Evolutionary conservation across 305 asterid species (phyloP).

Genomic region (Rubia tinctorum): DNA sequence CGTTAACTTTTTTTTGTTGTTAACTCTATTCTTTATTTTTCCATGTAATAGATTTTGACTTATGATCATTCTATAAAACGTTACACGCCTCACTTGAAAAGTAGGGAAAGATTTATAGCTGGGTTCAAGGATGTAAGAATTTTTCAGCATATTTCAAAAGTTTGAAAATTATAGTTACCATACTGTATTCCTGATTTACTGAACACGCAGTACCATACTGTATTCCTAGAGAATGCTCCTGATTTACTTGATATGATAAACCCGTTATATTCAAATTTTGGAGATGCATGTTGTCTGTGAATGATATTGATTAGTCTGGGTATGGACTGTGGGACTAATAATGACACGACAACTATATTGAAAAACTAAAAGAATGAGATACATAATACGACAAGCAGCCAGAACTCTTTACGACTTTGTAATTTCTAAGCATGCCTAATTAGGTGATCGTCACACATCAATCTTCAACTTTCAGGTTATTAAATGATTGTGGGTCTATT

Average conservation of each 20-base stretch:
- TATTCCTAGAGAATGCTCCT: too few relatives aligned
- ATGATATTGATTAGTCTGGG: background rate
- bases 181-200: background rate
- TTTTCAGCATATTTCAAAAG: background rate
- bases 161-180: background rate
- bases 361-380: background rate
- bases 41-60: background rate
- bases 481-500: constrained; percentile 24
- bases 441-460: background rate
- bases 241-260: background rate
- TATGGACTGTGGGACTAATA: background rate
- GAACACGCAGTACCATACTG: background rate
- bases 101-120: background rate
- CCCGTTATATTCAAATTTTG: background rate
- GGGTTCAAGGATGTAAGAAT: background rate
- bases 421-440: background rate
- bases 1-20: constrained; percentile 1
- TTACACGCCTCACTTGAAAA: background rate
- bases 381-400: background rate
- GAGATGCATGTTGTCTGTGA: background rate
- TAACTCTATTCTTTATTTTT: background rate
- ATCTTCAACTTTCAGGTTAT: background rate
- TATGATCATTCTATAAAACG: background rate
- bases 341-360: background rate
- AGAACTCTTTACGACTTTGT: background rate